Conservation (phyloP, 352 stramenopile species). For the Pythium insidiosum region DNA sequence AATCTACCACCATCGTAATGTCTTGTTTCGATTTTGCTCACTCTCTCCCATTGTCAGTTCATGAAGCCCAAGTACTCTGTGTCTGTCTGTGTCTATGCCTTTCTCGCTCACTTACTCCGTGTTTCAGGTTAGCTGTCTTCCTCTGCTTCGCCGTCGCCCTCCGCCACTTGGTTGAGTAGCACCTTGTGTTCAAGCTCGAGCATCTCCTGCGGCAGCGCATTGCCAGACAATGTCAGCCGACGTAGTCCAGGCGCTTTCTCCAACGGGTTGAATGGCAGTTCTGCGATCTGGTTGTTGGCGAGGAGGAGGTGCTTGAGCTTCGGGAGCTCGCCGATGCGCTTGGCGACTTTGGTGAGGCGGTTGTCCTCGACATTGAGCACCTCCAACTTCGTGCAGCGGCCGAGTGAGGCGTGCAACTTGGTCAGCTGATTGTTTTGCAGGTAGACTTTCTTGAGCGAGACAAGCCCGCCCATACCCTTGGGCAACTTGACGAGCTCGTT, state of each 20-base stretch:
- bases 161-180: conserved; percentile 37
- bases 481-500: conserved; percentile 70
- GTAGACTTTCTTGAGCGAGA: conserved; percentile 72
- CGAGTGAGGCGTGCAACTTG: conserved; percentile 76
- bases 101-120: not conserved
- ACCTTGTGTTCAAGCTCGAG: conserved; percentile 64
- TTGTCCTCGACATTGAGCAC: conserved; percentile 85
- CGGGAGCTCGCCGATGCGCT: conserved; percentile 73
- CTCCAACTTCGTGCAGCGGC: conserved; percentile 66
- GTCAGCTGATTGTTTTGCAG: conserved; percentile 75
- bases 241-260: conserved; percentile 62
- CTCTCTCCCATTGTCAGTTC: not conserved
- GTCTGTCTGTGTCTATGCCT: not conserved
- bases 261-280: conserved; percentile 74
- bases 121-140: conserved; percentile 16
- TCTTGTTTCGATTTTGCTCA: conserved; percentile 2
- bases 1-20: conserved; percentile 2
- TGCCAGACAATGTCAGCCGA: conserved; percentile 73
- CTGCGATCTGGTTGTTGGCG: conserved; percentile 76
- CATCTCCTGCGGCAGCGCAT: conserved; percentile 43
- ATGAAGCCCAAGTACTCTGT: too few species aligned
- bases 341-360: conserved; percentile 69
- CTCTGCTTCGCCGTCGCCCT: conserved; percentile 37
- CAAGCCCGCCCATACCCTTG: conserved; percentile 62
- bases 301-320: conserved; percentile 77